Evolutionary conservation across 2,329 filamentous ascomycete genomes (phyloP), one percentile per base, ranked within the genome.

Genomic region (Fusarium sp.): DNA sequence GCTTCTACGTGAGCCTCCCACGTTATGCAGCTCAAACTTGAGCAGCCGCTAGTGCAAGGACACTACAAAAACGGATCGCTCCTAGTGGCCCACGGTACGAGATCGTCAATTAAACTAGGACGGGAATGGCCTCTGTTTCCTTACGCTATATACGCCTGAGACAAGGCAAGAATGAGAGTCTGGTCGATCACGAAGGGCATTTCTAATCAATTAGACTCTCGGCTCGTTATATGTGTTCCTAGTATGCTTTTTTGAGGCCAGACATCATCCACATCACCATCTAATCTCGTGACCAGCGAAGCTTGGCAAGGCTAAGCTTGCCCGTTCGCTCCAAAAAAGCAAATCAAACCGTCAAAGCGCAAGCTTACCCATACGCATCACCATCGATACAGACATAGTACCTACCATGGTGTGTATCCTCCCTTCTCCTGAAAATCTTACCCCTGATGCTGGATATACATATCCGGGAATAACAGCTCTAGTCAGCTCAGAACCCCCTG

Each of bases 1-100:
- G 38, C 38, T 50, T 25, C 23, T 25, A 25, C 8, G 23, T 25
- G 8, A 25, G 37, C 21, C 42, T 47, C 49, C 50, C 13, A n/a
- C 48, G 17, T 29, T 10, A 41, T 27, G 32, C 42, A 59, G 23
- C 54, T 56, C 60, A 64, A 63, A 42, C 54, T 29, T 64, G 49
- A 63, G 60, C 60, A 46, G 54, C 55, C 57, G 49, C 57, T 61
- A 61, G 49, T 35, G n/a, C 38, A 59, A 47, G 36, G 17, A 23
- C 10, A 37, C 13, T 33, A 21, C 25, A 21, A 19, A 19, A 29
- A 25, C 31, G 17, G 32, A 13, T 11, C 19, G 21, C 38, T 46
- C 33, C 41, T 21, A 56, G 35, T 64, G 60, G 59, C 38, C 11
- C 29, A 27, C 11, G 9, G 32, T 39, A 48, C 32, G 32, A 54